Conservation (phyloP, 805 yeast genomes). For the Wickerhamiella domercqiae region DNA sequence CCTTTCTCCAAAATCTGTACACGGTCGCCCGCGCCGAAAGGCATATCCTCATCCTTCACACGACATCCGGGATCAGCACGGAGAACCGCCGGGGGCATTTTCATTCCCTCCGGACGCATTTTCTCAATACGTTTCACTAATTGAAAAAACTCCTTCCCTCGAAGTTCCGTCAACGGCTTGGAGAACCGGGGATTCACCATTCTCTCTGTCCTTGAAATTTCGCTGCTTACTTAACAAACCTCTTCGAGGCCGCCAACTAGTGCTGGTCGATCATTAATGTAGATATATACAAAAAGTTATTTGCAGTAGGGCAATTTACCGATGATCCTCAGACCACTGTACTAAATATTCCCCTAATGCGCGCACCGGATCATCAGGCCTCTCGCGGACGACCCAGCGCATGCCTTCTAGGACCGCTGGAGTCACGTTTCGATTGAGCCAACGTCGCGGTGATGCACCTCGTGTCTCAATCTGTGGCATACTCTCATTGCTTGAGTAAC, state of each 20-base stretch:
- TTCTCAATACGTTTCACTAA: constrained; percentile 9
- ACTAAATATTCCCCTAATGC: constrained; percentile 16
- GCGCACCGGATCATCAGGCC: constrained; percentile 16
- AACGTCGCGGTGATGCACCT: constrained; percentile 57
- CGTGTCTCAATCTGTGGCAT: constrained; percentile 25
- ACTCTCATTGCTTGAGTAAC: background rate
- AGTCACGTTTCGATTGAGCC: constrained; percentile 50
- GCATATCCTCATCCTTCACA: constrained; percentile 15
- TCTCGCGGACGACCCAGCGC: constrained; percentile 33
- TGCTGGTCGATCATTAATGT: too few relatives aligned
- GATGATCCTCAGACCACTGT: background rate
- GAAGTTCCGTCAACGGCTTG: constrained; percentile 12
- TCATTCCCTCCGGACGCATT: constrained; percentile 14
- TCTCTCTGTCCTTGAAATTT: background rate
- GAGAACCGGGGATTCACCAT: constrained; percentile 15
- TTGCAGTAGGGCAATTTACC: too few relatives aligned
- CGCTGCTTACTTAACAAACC: too few relatives aligned
- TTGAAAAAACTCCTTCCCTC: constrained; percentile 17
- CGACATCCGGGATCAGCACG: constrained; percentile 9
- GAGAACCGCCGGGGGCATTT: constrained; percentile 13
- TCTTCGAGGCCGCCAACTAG: too few relatives aligned
- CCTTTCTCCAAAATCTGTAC: constrained; percentile 30
- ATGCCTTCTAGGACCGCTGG: constrained; percentile 51
- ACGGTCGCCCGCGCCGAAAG: constrained; percentile 18
- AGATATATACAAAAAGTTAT: too few relatives aligned